Conservation (phyloP, 176 grass and related monocot species). For the Triticum aestivum region DNA sequence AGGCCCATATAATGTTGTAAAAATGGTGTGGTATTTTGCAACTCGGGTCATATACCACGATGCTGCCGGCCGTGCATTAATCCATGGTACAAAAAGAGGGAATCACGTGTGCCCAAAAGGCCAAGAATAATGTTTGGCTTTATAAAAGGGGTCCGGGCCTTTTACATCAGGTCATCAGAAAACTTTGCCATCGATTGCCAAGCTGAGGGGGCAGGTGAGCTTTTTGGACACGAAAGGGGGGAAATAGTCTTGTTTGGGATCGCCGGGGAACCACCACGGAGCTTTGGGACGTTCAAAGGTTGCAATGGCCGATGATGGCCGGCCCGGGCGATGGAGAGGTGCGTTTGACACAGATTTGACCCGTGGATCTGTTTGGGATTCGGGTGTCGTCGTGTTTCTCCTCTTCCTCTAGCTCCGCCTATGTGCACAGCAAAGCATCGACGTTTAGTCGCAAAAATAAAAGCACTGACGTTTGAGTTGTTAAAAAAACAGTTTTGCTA, state of each 20-base stretch:
- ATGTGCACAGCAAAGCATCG: neutral
- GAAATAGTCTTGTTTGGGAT: slow-evolving; percentile 18
- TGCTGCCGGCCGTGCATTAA: neutral
- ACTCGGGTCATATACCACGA: neutral
- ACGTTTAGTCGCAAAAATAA: no score
- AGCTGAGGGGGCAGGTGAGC: slow-evolving; percentile 6
- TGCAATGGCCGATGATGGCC: slow-evolving; percentile 16
- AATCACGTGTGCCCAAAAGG: slow-evolving; percentile 41
- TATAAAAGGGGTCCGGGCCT: slow-evolving; percentile 22
- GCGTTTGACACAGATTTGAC: slow-evolving; percentile 34
- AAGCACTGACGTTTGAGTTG: neutral
- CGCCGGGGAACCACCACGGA: neutral
- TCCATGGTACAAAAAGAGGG: slow-evolving; percentile 19
- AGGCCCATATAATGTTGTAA: neutral
- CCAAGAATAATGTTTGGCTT: slow-evolving; percentile 43
- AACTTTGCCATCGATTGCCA: slow-evolving; percentile 35
- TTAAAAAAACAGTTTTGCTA: neutral
- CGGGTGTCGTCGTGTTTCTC: slow-evolving; percentile 17
- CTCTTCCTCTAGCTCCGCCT: neutral
- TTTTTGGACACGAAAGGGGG: slow-evolving; percentile 6
- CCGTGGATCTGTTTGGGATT: slow-evolving; percentile 28
- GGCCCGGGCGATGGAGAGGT: neutral
- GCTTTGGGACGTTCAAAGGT: slow-evolving; percentile 28
- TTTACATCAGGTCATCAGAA: slow-evolving; percentile 29
- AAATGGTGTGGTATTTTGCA: neutral